Percentiles rank a stretch among this genome's conserved stretches.
These are phyloP conservation scores for Paxillus rubicundulus DNA, from an alignment of 768 basidiomycete genomes.

Conservation along the genomic window DNA sequence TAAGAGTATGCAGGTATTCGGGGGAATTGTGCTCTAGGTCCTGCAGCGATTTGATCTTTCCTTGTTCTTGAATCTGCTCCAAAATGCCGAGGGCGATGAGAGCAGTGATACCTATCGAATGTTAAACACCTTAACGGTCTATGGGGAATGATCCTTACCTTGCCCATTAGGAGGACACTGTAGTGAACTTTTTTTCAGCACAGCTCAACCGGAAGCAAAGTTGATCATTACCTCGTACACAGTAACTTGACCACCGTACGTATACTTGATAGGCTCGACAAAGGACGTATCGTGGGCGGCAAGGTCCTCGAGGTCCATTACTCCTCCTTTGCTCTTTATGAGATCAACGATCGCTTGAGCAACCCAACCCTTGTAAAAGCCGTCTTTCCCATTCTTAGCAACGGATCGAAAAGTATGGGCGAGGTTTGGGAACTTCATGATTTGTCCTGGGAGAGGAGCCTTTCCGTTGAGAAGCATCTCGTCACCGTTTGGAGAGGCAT, in stretches of 20 bases:
- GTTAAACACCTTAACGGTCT: neutral
- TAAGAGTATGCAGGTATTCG: conserved; percentile 82
- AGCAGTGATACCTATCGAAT: conserved; percentile 71
- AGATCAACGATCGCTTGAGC: conserved; percentile 89
- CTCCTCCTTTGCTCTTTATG: conserved; percentile 81
- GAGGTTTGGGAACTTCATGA: conserved; percentile 77
- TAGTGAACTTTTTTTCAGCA: neutral
- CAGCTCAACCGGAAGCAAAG: neutral
- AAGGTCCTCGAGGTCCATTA: conserved; percentile 93
- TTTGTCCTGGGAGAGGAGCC: conserved; percentile 82
- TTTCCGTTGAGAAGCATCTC: conserved; percentile 87
- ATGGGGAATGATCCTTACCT: conserved; percentile 42
- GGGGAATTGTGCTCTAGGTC: conserved; percentile 90
- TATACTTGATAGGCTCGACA: conserved; percentile 90
- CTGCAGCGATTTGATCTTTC: conserved; percentile 62
- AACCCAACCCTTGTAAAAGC: conserved; percentile 90
- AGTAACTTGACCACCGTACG: conserved; percentile 80
- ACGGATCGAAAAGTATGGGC: conserved; percentile 81
- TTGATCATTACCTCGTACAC: conserved; percentile 74
- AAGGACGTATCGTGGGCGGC: conserved; percentile 75
- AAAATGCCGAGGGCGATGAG: conserved; percentile 91
- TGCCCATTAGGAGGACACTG: conserved; percentile 97
- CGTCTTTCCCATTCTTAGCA: conserved; percentile 79
- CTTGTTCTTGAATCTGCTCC: conserved; percentile 78
- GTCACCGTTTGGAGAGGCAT: conserved; percentile 78